phyloP scores from a whole-genome alignment of 2,329 filamentous ascomycete species.

The Dendrostoma leiphaemia region DNA sequence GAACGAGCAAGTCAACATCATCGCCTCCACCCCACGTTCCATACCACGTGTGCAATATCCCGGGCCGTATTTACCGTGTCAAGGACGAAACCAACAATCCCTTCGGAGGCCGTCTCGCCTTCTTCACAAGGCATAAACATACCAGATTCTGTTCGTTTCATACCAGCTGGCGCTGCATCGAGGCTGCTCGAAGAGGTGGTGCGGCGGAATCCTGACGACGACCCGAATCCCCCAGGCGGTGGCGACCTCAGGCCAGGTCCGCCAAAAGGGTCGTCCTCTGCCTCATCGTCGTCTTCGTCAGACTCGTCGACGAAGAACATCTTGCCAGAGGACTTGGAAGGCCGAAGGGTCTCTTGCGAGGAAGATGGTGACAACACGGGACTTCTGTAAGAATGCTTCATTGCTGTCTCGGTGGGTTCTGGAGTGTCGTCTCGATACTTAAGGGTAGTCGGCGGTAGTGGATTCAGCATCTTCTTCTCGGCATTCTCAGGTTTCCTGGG shows the following conservation, averaged over 20 bases:
- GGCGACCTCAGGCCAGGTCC: conserved; percentile 21
- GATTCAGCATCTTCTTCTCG: conserved; percentile 84
- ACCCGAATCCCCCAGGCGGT: conserved; percentile 12
- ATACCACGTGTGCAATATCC: conserved; percentile 69
- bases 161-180: conserved; percentile 54
- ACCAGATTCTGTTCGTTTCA: conserved; percentile 78
- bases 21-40: conserved; percentile 67
- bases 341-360: conserved; percentile 78
- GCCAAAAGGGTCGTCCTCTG: conserved; percentile 22
- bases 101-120: conserved; percentile 61
- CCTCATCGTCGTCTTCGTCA: conserved; percentile 50
- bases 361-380: conserved; percentile 67
- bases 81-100: conserved; percentile 75
- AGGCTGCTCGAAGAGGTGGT: conserved; percentile 49
- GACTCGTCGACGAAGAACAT: conserved; percentile 63
- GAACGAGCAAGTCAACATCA: conserved; percentile 34
- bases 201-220: conserved; percentile 37
- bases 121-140: conserved; percentile 92
- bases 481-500: conserved; percentile 36
- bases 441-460: conserved; percentile 80
- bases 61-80: conserved; percentile 75
- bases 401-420: conserved; percentile 59
- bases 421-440: conserved; percentile 80
- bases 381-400: conserved; percentile 59
- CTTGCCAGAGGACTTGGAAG: conserved; percentile 64